A percentile compares a stretch with the other conserved stretches of the same genome.
Evolutionary conservation across 331 rosid genomes (phyloP).

Genomic region (Malus hybrid): DNA sequence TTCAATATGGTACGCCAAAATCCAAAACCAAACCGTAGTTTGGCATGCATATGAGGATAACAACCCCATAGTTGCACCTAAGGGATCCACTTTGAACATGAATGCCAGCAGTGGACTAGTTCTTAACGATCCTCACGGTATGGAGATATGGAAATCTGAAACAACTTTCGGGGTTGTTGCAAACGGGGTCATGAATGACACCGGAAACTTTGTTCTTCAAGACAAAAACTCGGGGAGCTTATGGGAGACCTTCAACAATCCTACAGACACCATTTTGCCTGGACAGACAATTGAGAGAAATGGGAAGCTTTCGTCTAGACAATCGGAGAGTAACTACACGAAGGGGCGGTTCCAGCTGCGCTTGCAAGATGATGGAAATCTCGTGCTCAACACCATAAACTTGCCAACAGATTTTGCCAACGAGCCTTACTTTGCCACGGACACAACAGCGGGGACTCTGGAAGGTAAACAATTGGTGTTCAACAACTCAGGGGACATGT

Average conservation of each 20-base stretch:
- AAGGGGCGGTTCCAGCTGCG: conserved; percentile 3
- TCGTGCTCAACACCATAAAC: conserved; percentile 12
- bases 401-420: not conserved
- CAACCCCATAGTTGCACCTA: not conserved
- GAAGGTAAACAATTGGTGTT: not conserved
- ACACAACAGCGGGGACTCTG: not conserved
- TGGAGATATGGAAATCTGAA: not conserved
- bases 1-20: not conserved
- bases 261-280: not conserved
- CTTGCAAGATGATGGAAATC: not conserved
- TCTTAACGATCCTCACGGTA: not conserved
- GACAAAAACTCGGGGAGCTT: not conserved
- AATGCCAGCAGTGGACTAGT: not conserved
- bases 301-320: not conserved
- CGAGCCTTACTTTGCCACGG: not conserved
- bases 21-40: not conserved
- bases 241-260: not conserved
- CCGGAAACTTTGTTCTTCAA: not conserved
- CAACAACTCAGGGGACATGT: conserved; percentile 5
- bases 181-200: not conserved
- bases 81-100: not conserved
- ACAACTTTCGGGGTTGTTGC: not conserved
- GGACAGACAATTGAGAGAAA: not conserved
- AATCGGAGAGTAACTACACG: not conserved
- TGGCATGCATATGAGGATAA: not conserved